phyloP scores from a whole-genome alignment of 164 flowering plant genomes.

The Magnolia kwangsiensis region DNA sequence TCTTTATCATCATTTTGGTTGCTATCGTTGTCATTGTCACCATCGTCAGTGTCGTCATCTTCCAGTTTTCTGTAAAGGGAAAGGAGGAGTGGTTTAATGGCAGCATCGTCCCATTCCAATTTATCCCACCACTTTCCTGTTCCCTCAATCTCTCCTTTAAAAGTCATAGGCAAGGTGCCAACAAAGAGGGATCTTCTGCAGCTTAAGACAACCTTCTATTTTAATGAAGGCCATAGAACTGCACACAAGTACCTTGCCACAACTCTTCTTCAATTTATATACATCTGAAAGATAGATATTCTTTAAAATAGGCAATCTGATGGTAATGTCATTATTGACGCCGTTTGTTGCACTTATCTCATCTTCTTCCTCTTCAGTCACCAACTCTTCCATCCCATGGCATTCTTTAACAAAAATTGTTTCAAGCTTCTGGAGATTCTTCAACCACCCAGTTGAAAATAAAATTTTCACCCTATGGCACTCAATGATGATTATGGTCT shows the following conservation, averaged over 20 bases:
- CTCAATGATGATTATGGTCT: accelerated
- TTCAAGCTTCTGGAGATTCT: neutral
- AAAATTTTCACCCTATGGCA: neutral
- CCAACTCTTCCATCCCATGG: neutral
- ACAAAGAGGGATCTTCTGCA: neutral
- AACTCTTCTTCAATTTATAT: neutral
- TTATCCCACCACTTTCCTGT: neutral
- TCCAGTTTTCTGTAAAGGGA: too few species aligned
- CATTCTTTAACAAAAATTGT: accelerated
- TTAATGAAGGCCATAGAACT: neutral
- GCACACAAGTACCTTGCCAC: neutral
- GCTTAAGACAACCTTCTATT: neutral
- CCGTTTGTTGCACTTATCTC: neutral
- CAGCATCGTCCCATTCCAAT: neutral
- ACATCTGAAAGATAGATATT: accelerated
- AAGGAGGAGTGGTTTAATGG: neutral
- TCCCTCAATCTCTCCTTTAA: neutral
- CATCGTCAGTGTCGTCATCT: slow-evolving; percentile 27
- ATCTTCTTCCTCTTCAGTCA: neutral
- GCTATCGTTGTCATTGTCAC: too few species aligned
- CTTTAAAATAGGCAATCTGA: neutral
- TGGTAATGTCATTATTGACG: neutral
- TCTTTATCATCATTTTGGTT: too few species aligned
- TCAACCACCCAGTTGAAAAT: neutral
- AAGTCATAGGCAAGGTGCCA: neutral